Evolutionary conservation across 768 basidiomycete genomes (phyloP), one percentile per base, ranked within the genome.

Genomic region (Boletus insuetus): DNA sequence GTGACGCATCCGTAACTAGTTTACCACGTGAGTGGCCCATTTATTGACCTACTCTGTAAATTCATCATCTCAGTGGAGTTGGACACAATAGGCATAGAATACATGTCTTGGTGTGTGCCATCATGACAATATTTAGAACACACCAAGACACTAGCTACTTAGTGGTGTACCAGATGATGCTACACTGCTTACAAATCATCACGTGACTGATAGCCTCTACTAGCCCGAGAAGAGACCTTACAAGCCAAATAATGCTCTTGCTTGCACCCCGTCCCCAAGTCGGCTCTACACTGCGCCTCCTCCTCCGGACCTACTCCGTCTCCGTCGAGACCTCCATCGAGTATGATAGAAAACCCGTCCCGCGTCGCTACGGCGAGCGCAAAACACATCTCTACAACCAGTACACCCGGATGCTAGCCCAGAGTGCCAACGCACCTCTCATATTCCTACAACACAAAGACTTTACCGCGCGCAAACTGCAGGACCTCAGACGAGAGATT

Each of bases 331-430:
- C 79, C 4, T 75, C 84, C 34, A 73, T 79, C 58, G 66, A 77
- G 34, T 78, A 82, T 40, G 77, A 80, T 6, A 74, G 81, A 4
- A 86, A 84, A 64, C 72, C 73, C 32, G 70, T 72, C 26, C 83
- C 85, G 0, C 88, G 94, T 41, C 77, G 82, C 55, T 94, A 92
- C 69, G 80, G 79, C 48, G 82, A 84, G 67, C 87, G 89, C 69
- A 97, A 95, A 70, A 77, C 84, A 2, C 86, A 83, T 72, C 85
- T 92, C 69, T 91, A 86, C 74, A 80, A 83, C 74, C 85, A 87
- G 73, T 94, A 94, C 78, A 76, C 79, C 53, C 80, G 79, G 63
- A 82, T 96, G 58, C 79, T 96, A 64, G 71, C 81, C 54, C 73
- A 77, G 50, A 81, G 80, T 67, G 62, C 71, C 22, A 70, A 76